Base-by-base conservation (phyloP, 345 rosid genomes). In the Camelina laxa region DNA sequence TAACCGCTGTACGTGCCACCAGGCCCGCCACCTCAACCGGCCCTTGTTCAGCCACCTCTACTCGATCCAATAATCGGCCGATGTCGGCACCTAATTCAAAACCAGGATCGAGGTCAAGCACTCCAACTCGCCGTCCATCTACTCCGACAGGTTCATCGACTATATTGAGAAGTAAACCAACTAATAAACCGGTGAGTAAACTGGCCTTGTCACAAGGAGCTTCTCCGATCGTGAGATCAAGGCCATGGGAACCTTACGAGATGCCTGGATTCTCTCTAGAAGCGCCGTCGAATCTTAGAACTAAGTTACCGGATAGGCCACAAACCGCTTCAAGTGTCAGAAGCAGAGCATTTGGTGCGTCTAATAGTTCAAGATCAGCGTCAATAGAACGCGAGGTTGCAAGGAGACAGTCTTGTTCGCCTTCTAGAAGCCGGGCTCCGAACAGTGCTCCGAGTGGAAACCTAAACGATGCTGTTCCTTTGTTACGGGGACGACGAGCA, bases 321-420 rank as follows among this genome's bases (percentile, higher is more conserved):
- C 67, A 73, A 79, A 88, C 98, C 20, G 85, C 92, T 11, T 65
- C 98, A 50, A 82, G 90, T 59, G 80, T 88, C 21, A 85, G 91
- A 84, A 87, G 91, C 62, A 82, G 82, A 70, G 87, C 85, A 54
- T 58, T 42, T 60, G 74, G 60, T 24, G 35, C 61, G 15, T 50
- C 73, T 24, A 59, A 33, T 51, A 71, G 78, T 71, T 53, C 75
- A 42, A 80, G 80, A 74, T 72, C 77, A 57, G 20, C 77, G 22
- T 72, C 81, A 38, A 72, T 67, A 59, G 90, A 85, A 70, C 70
- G 79, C 47, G 67, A 67, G 21, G 61, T 85, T 62, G 62, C 75
- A 16, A 84, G 87, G 74, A 79, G 87, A 35, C 92, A 83, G 38
- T 88, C 93, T 47, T 85, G 89, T 79, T 90, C 92, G 31, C 97